A percentile compares a stretch with the other conserved stretches of the same genome.
phyloP scores from a whole-genome alignment of 106 monocot species.

The Cymbidium sinense region DNA sequence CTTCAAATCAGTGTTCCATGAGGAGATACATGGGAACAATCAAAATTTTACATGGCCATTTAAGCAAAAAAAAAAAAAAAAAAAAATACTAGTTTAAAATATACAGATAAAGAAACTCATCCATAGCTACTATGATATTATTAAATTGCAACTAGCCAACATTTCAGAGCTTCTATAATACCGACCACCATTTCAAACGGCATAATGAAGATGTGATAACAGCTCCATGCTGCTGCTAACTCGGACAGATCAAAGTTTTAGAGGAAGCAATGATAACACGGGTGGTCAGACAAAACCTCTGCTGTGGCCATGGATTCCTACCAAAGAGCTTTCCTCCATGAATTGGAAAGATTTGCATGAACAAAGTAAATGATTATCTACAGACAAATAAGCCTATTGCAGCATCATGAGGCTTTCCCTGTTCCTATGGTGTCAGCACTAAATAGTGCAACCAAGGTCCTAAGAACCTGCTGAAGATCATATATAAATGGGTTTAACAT shows the following conservation, averaged over 20 bases:
- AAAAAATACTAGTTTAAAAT: not conserved
- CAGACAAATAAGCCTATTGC: not conserved
- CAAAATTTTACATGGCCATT: slow-evolving; percentile 6
- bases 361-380: not conserved
- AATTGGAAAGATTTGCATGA: not conserved
- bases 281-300: not conserved
- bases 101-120: slow-evolving; percentile 3
- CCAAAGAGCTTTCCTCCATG: not conserved
- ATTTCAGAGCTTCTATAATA: too few relatives aligned
- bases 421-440: not conserved
- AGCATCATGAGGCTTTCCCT: not conserved
- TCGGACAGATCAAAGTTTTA: not conserved
- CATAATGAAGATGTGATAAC: too few relatives aligned
- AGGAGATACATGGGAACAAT: not conserved
- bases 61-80: slow-evolving; percentile 7
- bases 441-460: not conserved
- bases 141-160: too few relatives aligned
- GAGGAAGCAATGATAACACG: not conserved
- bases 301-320: not conserved
- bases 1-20: not conserved
- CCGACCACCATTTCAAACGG: too few relatives aligned
- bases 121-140: not conserved
- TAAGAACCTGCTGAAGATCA: slow-evolving; percentile 3
- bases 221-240: not conserved
- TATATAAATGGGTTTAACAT: slow-evolving; percentile 92